These are phyloP conservation scores for Myrica gale DNA, from an alignment of 306 rosid genomes.

Conservation along the genomic window DNA sequence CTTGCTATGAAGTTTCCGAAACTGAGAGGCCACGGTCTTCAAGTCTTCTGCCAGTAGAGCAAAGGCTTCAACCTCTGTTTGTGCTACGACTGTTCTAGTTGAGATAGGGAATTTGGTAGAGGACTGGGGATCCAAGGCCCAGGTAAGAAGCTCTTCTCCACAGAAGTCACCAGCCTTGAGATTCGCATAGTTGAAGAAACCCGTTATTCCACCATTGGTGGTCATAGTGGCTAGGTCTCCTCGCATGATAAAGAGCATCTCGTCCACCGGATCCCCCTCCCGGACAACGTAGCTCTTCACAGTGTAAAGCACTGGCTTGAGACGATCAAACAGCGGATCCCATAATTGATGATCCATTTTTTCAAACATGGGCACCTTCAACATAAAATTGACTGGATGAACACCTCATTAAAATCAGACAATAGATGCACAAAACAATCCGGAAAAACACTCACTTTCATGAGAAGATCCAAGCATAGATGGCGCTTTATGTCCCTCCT, in stretches of 20 bases:
- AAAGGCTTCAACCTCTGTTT: constrained; percentile 84
- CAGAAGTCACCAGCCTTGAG: constrained; percentile 86
- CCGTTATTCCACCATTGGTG: constrained; percentile 73
- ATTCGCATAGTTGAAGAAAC: constrained; percentile 51
- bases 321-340: constrained; percentile 72
- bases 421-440: neutral
- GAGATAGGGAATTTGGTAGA: constrained; percentile 68
- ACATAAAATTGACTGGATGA: constrained; percentile 2
- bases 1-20: constrained; percentile 62
- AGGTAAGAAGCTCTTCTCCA: constrained; percentile 92
- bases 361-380: constrained; percentile 72
- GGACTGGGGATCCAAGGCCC: constrained; percentile 76
- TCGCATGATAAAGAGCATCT: constrained; percentile 82
- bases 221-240: constrained; percentile 59
- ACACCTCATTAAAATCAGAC: neutral
- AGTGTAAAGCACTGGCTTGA: constrained; percentile 75
- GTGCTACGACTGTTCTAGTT: constrained; percentile 65
- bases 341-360: constrained; percentile 62
- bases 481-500: constrained; percentile 83
- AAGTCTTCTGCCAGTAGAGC: constrained; percentile 73
- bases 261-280: constrained; percentile 92
- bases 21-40: constrained; percentile 69
- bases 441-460: constrained; percentile 35
- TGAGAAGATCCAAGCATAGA: constrained; percentile 69
- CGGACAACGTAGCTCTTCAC: constrained; percentile 55